phyloP scores from a whole-genome alignment of 2,329 filamentous ascomycete species.

The Verticillium tricorpus region DNA sequence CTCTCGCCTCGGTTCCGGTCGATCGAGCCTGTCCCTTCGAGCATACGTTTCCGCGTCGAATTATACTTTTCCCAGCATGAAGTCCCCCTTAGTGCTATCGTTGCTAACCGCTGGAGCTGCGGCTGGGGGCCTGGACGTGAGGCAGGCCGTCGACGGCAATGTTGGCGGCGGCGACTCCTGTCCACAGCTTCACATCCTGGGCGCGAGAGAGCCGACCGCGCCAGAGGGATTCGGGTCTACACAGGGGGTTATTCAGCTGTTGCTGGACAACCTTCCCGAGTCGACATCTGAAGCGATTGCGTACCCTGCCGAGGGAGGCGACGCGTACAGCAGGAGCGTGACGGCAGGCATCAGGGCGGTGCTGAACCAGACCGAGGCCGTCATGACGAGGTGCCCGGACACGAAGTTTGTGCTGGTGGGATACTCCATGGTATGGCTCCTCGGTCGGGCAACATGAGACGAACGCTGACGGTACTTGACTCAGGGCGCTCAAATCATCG shows the following conservation, averaged over 20 bases:
- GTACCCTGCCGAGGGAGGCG: constrained; percentile 53
- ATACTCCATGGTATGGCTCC: constrained; percentile 35
- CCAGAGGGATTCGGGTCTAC: constrained; percentile 39
- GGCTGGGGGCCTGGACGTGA: not conserved
- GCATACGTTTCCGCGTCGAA: not conserved
- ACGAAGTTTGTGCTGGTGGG: constrained; percentile 54
- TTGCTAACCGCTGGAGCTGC: not conserved
- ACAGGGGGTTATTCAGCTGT: constrained; percentile 36
- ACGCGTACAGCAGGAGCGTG: constrained; percentile 48
- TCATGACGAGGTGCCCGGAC: constrained; percentile 40
- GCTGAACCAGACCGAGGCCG: constrained; percentile 31
- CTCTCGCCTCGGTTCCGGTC: not conserved
- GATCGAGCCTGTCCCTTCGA: not conserved
- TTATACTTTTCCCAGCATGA: not conserved
- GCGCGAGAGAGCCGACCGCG: constrained; percentile 44
- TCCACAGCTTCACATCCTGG: constrained; percentile 41
- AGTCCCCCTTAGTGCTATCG: not conserved
- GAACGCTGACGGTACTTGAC: not conserved
- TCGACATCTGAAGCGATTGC: constrained; percentile 40
- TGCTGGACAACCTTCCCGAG: constrained; percentile 35
- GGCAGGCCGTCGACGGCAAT: not conserved
- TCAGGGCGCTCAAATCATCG: constrained; percentile 57
- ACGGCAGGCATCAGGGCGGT: constrained; percentile 49
- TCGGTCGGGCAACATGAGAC: not conserved
- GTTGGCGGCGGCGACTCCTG: constrained; percentile 19